Percentiles rank a stretch among this genome's conserved stretches.
Conservation (phyloP, 1,284 basidiomycete genomes). For the Melanopsichium pennsylvanicum region DNA sequence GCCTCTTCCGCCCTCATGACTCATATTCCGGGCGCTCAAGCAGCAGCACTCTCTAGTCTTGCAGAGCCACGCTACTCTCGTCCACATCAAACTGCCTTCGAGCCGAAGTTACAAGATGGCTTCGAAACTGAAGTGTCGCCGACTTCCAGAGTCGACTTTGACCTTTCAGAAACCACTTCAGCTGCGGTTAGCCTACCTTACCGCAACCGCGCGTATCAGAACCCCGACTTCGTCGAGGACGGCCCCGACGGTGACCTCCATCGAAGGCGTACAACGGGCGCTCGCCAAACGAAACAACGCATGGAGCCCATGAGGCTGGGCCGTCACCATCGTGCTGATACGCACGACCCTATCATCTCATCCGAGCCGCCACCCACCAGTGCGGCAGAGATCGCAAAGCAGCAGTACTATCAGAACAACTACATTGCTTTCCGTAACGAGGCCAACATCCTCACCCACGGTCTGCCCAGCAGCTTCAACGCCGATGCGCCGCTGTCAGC, state of each 20-base stretch:
- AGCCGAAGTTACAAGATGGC: background rate
- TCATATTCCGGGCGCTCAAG: constrained; percentile 17
- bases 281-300: constrained; percentile 20
- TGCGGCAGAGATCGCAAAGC: constrained; percentile 37
- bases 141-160: constrained; percentile 8
- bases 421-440: constrained; percentile 43
- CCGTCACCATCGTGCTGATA: constrained; percentile 46
- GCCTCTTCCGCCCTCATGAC: constrained; percentile 45
- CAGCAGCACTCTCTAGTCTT: constrained; percentile 31
- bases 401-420: constrained; percentile 47
- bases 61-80: constrained; percentile 46
- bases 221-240: constrained; percentile 15
- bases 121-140: constrained; percentile 3
- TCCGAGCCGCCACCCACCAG: constrained; percentile 10
- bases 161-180: constrained; percentile 11
- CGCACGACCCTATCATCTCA: constrained; percentile 39
- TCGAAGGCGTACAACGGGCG: constrained; percentile 35
- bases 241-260: constrained; percentile 30
- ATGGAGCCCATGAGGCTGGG: constrained; percentile 26
- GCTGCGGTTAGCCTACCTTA: constrained; percentile 21
- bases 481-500: constrained; percentile 33
- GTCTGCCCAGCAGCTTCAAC: constrained; percentile 24
- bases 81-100: constrained; percentile 14
- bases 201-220: constrained; percentile 12
- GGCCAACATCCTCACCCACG: constrained; percentile 31